These are phyloP conservation scores for Wickerhamomyces rabaulensis DNA, from an alignment of 805 yeast genomes.

Conservation along the genomic window DNA sequence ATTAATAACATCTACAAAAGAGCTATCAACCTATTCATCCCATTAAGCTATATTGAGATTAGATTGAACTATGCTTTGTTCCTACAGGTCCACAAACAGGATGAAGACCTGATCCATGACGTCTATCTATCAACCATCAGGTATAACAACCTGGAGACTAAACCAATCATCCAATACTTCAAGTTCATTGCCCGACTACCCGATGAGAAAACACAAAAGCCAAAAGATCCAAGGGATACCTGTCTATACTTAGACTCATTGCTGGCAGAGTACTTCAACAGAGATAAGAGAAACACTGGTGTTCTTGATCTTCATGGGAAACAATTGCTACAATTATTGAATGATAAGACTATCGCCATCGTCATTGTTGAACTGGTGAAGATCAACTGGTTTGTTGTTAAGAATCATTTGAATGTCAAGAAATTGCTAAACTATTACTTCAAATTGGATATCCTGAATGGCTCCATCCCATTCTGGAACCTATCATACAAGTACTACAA, in stretches of 20 bases:
- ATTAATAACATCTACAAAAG: constrained; percentile 43
- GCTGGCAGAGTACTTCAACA: constrained; percentile 16
- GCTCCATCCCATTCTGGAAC: constrained; percentile 50
- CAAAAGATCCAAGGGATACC: constrained; percentile 16
- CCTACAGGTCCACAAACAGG: constrained; percentile 10
- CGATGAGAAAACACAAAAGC: not conserved
- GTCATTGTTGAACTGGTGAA: constrained; percentile 32
- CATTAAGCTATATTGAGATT: constrained; percentile 7
- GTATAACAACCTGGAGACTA: constrained; percentile 9
- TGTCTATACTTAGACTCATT: constrained; percentile 21
- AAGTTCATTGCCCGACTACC: constrained; percentile 15
- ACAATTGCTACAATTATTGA: constrained; percentile 30
- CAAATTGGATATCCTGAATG: constrained; percentile 25
- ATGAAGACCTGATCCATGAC: constrained; percentile 13
- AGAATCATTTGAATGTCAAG: constrained; percentile 28
- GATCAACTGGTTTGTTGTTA: constrained; percentile 24
- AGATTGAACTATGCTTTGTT: constrained; percentile 22
- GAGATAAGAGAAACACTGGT: not conserved
- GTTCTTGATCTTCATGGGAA: constrained; percentile 12
- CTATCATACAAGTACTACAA: constrained; percentile 51
- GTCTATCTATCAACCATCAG: constrained; percentile 14
- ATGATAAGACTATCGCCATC: constrained; percentile 34
- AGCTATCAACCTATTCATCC: constrained; percentile 42
- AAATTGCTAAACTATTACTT: constrained; percentile 25
- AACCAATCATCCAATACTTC: constrained; percentile 17